Evolutionary conservation across 371 early-diverging fungal species (phyloP).

Genomic region (Haplosporangium sp.): DNA sequence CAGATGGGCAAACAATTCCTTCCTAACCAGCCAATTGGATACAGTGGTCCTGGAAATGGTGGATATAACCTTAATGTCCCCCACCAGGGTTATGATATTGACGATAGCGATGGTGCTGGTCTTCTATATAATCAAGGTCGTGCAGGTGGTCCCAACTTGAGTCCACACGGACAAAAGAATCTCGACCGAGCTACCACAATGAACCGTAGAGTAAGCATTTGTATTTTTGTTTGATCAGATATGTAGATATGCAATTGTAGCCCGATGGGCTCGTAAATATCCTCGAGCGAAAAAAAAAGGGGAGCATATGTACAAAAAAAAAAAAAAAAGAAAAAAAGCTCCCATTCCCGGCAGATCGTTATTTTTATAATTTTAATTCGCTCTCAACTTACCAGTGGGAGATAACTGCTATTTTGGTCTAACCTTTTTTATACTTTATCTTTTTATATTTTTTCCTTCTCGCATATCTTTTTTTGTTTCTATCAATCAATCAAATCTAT

Average conservation of each 20-base stretch:
- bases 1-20: constrained; percentile 8
- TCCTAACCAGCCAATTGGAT: constrained; percentile 28
- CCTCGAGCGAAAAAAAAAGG: too few species aligned
- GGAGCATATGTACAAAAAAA: too few species aligned
- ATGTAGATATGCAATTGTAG: too few species aligned
- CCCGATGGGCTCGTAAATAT: background rate
- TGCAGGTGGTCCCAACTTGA: constrained; percentile 18
- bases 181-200: constrained; percentile 33
- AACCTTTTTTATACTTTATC: too few species aligned
- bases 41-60: constrained; percentile 3
- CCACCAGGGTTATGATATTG: constrained; percentile 28
- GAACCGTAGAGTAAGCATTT: constrained; percentile 31
- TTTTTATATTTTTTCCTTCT: background rate
- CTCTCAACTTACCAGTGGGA: too few species aligned
- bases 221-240: background rate
- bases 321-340: too few species aligned
- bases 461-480: too few species aligned
- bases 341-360: too few species aligned
- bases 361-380: too few species aligned
- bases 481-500: background rate
- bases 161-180: constrained; percentile 10
- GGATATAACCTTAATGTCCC: constrained; percentile 15
- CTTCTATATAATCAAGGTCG: constrained; percentile 32
- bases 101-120: constrained; percentile 28
- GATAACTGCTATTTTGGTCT: too few species aligned